Evolutionary conservation across 1,139 yeast species (phyloP).

Genomic region (Suhomyces anneliseae): DNA sequence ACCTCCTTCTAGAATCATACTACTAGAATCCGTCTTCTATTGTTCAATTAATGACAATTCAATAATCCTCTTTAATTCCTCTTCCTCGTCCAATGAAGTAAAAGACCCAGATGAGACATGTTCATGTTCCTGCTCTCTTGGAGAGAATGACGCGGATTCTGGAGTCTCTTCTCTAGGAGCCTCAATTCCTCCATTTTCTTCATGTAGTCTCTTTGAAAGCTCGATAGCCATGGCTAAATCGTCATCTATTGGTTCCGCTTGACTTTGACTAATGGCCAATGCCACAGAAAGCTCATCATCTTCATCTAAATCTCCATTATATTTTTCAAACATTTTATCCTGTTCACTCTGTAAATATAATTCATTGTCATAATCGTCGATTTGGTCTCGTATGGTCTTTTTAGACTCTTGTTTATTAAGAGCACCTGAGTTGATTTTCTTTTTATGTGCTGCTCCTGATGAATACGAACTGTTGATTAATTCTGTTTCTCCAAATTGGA

Average conservation of each 20-base stretch:
- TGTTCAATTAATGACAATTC: constrained; percentile 19
- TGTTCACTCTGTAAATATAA: constrained; percentile 15
- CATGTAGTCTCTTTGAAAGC: constrained; percentile 14
- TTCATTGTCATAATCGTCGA: constrained; percentile 37
- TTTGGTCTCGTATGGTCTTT: constrained; percentile 32
- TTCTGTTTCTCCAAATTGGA: constrained; percentile 52
- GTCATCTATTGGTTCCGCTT: constrained; percentile 19
- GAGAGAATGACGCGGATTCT: not conserved
- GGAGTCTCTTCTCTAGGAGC: not conserved
- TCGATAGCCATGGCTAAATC: constrained; percentile 26
- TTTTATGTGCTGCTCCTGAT: constrained; percentile 11
- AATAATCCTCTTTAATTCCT: constrained; percentile 14
- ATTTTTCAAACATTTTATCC: constrained; percentile 39
- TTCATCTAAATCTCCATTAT: constrained; percentile 40
- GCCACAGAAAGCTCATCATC: constrained; percentile 54
- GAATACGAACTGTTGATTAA: constrained; percentile 9
- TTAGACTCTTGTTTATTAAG: constrained; percentile 20
- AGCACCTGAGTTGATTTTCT: constrained; percentile 21
- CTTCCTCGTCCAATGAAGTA: constrained; percentile 19
- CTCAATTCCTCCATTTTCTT: constrained; percentile 27
- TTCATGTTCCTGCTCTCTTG: not conserved
- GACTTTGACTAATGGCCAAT: constrained; percentile 51
- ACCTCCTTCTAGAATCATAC: too few relatives aligned
- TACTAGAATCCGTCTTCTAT: constrained; percentile 2
- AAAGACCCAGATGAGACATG: not conserved